Evolutionary conservation across 495 filamentous ascomycete species (phyloP).

Genomic region (Penicillium longicatenatum): DNA sequence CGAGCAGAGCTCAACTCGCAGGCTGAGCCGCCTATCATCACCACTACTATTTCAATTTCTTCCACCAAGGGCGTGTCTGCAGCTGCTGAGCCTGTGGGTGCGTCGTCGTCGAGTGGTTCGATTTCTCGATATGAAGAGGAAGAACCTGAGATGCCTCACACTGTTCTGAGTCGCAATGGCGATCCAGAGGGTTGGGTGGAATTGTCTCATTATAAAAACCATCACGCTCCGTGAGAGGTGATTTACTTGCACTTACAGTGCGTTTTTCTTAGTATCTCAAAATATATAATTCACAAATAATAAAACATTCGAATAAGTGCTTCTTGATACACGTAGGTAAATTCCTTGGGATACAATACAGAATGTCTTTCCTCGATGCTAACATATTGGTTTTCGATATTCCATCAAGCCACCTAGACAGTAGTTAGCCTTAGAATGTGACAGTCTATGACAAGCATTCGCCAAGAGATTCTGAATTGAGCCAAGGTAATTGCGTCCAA

Average conservation of each 20-base stretch:
- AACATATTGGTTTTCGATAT: no score
- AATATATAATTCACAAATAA: background rate
- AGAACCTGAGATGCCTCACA: constrained; percentile 13
- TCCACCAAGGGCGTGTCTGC: constrained; percentile 11
- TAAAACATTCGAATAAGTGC: no score
- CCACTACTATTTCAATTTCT: constrained; percentile 27
- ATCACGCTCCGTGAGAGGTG: background rate
- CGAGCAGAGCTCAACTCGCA: constrained; percentile 2
- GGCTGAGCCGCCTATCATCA: constrained; percentile 18
- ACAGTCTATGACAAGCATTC: no score
- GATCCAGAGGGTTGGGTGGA: constrained; percentile 23
- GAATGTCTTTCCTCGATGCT: no score
- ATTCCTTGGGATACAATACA: no score
- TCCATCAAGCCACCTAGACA: no score
- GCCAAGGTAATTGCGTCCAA: no score
- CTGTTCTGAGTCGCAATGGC: constrained; percentile 10
- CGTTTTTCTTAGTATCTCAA: background rate
- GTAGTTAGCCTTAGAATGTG: no score
- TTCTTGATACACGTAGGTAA: no score
- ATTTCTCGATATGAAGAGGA: constrained; percentile 15
- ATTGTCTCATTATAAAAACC: constrained; percentile 19
- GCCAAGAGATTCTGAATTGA: no score
- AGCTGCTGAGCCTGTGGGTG: constrained; percentile 3
- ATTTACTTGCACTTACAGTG: background rate
- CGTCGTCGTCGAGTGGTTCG: constrained; percentile 10